Evolutionary conservation across 2,329 filamentous ascomycete species (phyloP).

Genomic region (Thyridium curvatum): DNA sequence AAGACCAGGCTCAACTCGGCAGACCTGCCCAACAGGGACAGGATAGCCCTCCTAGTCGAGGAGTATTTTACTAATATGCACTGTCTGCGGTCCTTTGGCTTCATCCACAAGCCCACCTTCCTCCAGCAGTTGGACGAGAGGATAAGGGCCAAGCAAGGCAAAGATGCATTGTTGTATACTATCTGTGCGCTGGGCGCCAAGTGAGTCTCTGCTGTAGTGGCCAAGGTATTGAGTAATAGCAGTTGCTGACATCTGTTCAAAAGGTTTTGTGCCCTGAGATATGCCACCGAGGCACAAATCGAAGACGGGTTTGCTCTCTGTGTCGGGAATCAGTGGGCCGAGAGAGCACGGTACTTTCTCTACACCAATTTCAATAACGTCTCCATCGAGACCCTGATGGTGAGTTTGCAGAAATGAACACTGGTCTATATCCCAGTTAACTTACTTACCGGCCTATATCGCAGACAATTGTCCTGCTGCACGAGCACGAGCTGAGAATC

Average conservation of each 20-base stretch:
- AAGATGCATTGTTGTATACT: conserved; percentile 6
- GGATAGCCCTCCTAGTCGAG: conserved; percentile 6
- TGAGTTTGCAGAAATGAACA: background rate
- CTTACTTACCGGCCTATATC: too few relatives aligned
- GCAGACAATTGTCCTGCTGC: conserved; percentile 8
- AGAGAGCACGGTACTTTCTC: conserved; percentile 7
- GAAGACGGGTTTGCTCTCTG: conserved; percentile 2
- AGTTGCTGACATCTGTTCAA: background rate
- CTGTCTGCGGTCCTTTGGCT: conserved; percentile 12
- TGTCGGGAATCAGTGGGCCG: conserved; percentile 9
- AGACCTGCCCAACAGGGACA: conserved; percentile 5
- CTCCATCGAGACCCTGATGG: conserved; percentile 9
- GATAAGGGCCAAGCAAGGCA: background rate
- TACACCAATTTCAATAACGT: conserved; percentile 3
- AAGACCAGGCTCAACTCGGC: conserved; percentile 5
- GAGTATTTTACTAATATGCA: conserved; percentile 15
- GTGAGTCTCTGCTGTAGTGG: conserved; percentile 3
- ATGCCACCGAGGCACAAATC: background rate
- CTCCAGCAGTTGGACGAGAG: conserved; percentile 9
- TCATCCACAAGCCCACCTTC: conserved; percentile 14
- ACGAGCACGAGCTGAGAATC: conserved; percentile 8
- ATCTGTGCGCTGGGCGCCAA: conserved; percentile 11
- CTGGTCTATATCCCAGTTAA: too few relatives aligned
- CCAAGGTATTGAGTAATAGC: background rate
- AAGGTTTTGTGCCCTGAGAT: conserved; percentile 2